Base-by-base conservation (phyloP, 2,329 filamentous ascomycete genomes). In the Dactylellina sp. region DNA sequence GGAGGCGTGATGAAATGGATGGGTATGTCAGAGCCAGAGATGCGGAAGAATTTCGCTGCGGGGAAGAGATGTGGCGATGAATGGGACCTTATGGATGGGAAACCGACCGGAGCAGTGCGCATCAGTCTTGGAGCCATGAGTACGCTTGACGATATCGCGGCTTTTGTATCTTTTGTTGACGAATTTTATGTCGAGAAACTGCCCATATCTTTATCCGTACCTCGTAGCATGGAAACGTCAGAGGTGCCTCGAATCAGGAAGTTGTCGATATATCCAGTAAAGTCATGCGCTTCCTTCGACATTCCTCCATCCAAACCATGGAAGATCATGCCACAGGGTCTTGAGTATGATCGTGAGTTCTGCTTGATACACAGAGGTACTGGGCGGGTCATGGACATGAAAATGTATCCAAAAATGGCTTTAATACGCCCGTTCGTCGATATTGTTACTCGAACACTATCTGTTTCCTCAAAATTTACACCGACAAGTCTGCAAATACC, bases 321-420 rank as follows among this genome's bases (percentile, higher is more conserved):
- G 95, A 88, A 91, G 77, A 85, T 98, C 18, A 87, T 86, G 63
- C 84, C 86, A 6, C 93, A 97, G 82, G 95, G 95, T 0, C 84
- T 99, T 1, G 90, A 89, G 7, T 98, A 94, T 93, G 95, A 99
- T 80, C 86, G 95, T 75, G 94, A 98, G 83, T 99, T 95, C 94
- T 98, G 94, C 81, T 83, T 99, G 18, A 85, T 99, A 12, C 93
- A 97, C 80, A 87, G 89, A 79, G 93, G 92, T 46, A 96, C 93
- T 0, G 91, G 92, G 0, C 88, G 89, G 77, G 92, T 90, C 4
- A 83, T 99, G 61, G 97, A 88, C 79, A 94, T 98, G 81, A 99
- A 98, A 82, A 86, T 75, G 57, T 78, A 77, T 52, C 76, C 93
- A 1, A 87, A 85, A 35, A 98, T 99, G 94, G 90, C 92, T 11